These are phyloP conservation scores for Candida glaebosa DNA, from an alignment of 805 yeast genomes.

Conservation along the genomic window DNA sequence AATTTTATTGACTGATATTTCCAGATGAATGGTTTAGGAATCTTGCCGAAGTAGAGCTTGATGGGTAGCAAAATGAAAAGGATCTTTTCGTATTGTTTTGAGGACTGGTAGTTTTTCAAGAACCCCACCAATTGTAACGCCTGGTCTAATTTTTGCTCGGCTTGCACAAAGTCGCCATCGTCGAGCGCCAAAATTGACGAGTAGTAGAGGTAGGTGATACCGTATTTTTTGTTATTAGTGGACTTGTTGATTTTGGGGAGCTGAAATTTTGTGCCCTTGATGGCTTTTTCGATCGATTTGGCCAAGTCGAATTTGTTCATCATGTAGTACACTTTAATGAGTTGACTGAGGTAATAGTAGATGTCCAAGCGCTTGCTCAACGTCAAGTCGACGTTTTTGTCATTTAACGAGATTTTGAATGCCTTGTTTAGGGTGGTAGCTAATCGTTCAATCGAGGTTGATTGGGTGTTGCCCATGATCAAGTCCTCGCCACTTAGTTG, in stretches of 20 bases:
- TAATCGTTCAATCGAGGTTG: slow-evolving; percentile 45
- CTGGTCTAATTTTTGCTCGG: slow-evolving; percentile 47
- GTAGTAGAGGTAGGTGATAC: slow-evolving; percentile 64
- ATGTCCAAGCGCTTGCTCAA: slow-evolving; percentile 59
- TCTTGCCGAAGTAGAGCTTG: slow-evolving; percentile 44
- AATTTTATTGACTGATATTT: slow-evolving; percentile 37
- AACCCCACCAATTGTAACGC: slow-evolving; percentile 42
- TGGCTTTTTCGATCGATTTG: slow-evolving; percentile 67
- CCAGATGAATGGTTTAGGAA: slow-evolving; percentile 46
- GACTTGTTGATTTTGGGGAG: slow-evolving; percentile 51
- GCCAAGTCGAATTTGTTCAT: slow-evolving; percentile 70
- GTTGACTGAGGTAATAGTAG: slow-evolving; percentile 65
- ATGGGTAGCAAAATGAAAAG: slow-evolving; percentile 63
- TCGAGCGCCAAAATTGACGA: slow-evolving; percentile 64
- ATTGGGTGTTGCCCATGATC: slow-evolving; percentile 13
- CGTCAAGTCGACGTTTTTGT: slow-evolving; percentile 52
- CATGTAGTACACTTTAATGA: slow-evolving; percentile 66
- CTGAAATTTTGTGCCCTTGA: slow-evolving; percentile 49
- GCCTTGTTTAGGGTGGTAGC: slow-evolving; percentile 67
- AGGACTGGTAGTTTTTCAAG: slow-evolving; percentile 21
- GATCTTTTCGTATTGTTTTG: slow-evolving; percentile 43
- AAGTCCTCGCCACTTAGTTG: slow-evolving; percentile 14
- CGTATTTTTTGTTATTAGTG: slow-evolving; percentile 33
- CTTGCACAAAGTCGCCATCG: slow-evolving; percentile 54
- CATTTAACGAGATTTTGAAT: slow-evolving; percentile 75